Base-by-base conservation (phyloP, 1,284 basidiomycete species). In the Exobasidium rhododendri region DNA sequence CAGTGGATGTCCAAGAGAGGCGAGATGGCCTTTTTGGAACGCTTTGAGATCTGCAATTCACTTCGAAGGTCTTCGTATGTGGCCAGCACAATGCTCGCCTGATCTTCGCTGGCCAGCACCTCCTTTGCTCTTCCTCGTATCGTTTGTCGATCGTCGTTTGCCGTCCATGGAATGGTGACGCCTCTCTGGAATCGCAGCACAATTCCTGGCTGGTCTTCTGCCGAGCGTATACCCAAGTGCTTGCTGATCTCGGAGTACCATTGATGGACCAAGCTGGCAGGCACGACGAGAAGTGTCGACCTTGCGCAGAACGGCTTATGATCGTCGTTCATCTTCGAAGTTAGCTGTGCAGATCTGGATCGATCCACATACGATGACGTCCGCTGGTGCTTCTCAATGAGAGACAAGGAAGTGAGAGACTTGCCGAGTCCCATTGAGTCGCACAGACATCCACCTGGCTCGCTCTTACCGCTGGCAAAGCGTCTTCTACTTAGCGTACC, bases 371-470 rank as follows among this genome's bases (percentile, higher is more conserved):
- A 56, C 1, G 47, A 26, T n/a, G 58, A 40, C 22, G 65, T 67
- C 5, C 68, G 59, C 22, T 62, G 70, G 50, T 62, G 66, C 13
- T 62, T 60, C 14, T 66, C 70, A 11, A 73, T 63, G 44, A 70
- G 66, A 1, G 69, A 56, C 6, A 73, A 57, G 10, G 61, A 62
- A 29, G 69, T 69, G 13, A 73, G 57, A 31, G 69, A 66, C 61
- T 73, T 73, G 1, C 70, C 70, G 1, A 73, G 62, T 0, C 70
- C 70, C 66, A 73, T 68, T 29, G 65, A 61, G n/a, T 73, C 70
- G 53, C 66, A 68, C n/a, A 73, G 70, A 4, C 62, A 66, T 11
- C 69, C 70, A 31, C 70, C 70, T 10, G 69, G 66, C 58, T 70
- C 68, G 35, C 57, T 58, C 5, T 11, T 53, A 22, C 65, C 64